Evolutionary conservation across 2,329 filamentous ascomycete genomes (phyloP), one percentile per base, ranked within the genome.

Genomic region (Cladophialophora carrionii): DNA sequence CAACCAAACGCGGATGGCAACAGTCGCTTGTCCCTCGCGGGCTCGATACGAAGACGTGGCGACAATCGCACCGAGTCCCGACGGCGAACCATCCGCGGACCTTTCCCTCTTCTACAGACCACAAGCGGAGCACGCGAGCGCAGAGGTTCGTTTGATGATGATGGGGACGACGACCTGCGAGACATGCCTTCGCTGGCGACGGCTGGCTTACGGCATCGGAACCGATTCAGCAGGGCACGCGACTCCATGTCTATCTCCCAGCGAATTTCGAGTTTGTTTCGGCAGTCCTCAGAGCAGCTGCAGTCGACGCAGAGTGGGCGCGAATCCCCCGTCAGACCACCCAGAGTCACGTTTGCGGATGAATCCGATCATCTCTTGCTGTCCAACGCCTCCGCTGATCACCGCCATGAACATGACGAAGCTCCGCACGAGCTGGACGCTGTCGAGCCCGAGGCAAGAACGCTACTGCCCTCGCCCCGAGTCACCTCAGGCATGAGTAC

Each of bases 251-350:
- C 79, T 51, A 73, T 71, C 1, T 78, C 79, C 2, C 78, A 65
- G n/a, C 49, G 67, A 31, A 59, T 81, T 60, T 77, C 78, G 52
- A 77, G 79, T 26, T 78, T 81, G 65, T 79, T 81, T 64, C 77
- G 78, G 48, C 76, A 78, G 41, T 72, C 76, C 4, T 67, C 73
- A 8, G 66, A 70, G 32, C 64, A 74, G 8, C 68, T 70, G 7
- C 63, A 72, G 43, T 64, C 72, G 29, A 70, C 61, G n/a, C 71
- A 73, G n/a, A 60, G 70, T 43, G 56, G 68, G 9, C 73, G 73
- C 56, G 68, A 69, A 31, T 66, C 76, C 17, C 73, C 74, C 43
- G 71, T 70, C 31, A 72, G 73, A 57, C 73, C 75, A 9, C 65
- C 72, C n/a, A 73, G 74, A 37, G 68, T 72, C 46, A 70, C 73